These are phyloP conservation scores for Rhamnella rubrinervis DNA, from an alignment of 331 rosid species.

Conservation along the genomic window DNA sequence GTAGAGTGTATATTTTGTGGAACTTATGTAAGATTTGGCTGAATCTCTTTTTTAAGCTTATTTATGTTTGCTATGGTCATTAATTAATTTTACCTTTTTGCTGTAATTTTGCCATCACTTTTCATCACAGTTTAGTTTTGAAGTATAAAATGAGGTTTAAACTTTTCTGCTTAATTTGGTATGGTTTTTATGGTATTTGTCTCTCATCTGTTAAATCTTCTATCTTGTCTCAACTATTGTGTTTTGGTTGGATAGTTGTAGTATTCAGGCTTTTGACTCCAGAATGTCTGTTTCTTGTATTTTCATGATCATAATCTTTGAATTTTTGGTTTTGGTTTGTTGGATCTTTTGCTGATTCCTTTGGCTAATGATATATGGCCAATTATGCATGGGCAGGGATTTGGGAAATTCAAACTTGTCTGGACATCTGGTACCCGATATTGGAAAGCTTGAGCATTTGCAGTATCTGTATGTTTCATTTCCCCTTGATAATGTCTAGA, in stretches of 20 bases:
- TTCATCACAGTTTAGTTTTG: not conserved
- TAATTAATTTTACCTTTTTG: not conserved
- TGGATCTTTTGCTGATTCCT: not conserved
- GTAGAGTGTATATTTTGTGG: too few species aligned
- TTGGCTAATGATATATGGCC: not conserved
- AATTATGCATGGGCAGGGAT: constrained; percentile 51
- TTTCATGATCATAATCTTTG: not conserved
- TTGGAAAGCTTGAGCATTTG: constrained; percentile 80
- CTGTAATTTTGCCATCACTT: not conserved
- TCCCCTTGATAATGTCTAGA: not conserved
- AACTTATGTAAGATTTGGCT: too few species aligned
- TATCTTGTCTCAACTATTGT: not conserved
- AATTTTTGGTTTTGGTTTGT: not conserved
- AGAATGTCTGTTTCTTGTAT: too few species aligned
- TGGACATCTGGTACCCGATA: constrained; percentile 87
- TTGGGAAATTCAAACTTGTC: constrained; percentile 90
- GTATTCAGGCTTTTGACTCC: not conserved
- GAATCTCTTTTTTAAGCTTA: not conserved
- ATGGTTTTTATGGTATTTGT: not conserved
- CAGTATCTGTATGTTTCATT: constrained; percentile 71
- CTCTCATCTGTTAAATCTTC: not conserved
- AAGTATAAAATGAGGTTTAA: not conserved
- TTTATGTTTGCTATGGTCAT: too few species aligned
- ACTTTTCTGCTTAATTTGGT: constrained; percentile 3
- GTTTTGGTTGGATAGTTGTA: not conserved